These are phyloP conservation scores for Colletotrichum sp. DNA, from an alignment of 2,329 filamentous ascomycete species.

Conservation along the genomic window DNA sequence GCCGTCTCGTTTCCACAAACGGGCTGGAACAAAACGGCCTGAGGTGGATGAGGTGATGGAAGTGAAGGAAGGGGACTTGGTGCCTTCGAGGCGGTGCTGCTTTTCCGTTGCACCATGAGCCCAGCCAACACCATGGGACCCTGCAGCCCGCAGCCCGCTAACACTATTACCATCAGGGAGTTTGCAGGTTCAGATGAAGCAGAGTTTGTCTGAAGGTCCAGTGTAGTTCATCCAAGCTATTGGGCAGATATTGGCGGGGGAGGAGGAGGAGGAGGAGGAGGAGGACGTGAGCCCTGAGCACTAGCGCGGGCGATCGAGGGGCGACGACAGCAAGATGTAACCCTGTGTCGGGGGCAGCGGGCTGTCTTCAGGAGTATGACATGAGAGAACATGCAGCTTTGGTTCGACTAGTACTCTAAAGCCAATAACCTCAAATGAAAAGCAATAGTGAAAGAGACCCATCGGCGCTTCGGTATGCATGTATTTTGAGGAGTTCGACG, in stretches of 20 bases:
- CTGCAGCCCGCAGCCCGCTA: background rate
- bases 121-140: background rate
- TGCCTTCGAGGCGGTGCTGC: background rate
- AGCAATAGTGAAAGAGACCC: background rate
- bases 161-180: background rate
- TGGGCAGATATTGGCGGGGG: background rate
- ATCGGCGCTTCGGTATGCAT: background rate
- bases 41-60: background rate
- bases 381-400: background rate
- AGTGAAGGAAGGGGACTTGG: background rate
- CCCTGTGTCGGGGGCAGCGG: background rate
- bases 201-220: background rate
- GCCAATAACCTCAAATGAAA: background rate
- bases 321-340: background rate
- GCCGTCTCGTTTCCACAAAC: background rate
- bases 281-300: background rate
- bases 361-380: background rate
- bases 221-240: slow-evolving; percentile 2
- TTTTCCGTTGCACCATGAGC: background rate
- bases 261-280: background rate
- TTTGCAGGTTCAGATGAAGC: slow-evolving; percentile 4
- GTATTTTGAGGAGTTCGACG: background rate
- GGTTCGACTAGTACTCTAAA: background rate
- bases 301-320: background rate
- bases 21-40: background rate